phyloP scores from a whole-genome alignment of 305 asterid species.

The Fraxinus angustifolia region DNA sequence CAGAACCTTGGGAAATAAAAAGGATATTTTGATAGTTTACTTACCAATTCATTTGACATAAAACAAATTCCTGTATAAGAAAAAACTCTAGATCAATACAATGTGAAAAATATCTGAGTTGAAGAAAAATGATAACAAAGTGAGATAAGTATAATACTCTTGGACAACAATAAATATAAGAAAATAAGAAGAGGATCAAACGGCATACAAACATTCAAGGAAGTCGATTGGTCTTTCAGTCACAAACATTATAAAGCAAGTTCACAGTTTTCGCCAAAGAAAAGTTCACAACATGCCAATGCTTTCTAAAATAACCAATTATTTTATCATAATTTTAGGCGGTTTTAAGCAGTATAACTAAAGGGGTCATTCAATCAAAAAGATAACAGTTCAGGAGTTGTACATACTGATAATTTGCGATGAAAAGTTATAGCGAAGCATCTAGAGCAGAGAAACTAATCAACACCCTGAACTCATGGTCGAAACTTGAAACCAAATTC shows the following conservation, averaged over 20 bases:
- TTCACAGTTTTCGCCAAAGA: background rate
- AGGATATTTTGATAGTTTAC: constrained; percentile 22
- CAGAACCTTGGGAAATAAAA: background rate
- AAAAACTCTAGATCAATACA: constrained; percentile 23
- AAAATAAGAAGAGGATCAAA: constrained; percentile 1
- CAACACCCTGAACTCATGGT: constrained; percentile 12
- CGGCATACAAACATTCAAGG: background rate
- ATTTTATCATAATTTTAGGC: background rate
- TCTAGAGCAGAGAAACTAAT: constrained; percentile 8
- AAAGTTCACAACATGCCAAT: background rate
- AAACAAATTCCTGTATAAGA: constrained; percentile 79
- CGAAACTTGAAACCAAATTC: background rate
- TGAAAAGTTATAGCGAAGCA: background rate
- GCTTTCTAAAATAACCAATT: constrained; percentile 9
- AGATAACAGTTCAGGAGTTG: background rate
- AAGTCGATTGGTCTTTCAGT: background rate
- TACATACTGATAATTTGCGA: background rate
- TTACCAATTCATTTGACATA: constrained; percentile 94
- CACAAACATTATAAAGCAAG: background rate
- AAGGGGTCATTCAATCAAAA: constrained; percentile 2
- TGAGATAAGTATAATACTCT: background rate
- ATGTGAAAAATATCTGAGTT: background rate
- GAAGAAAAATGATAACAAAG: background rate
- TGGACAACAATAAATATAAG: background rate
- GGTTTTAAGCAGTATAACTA: background rate